Evolutionary conservation across 2,329 filamentous ascomycete genomes (phyloP), one percentile per base, ranked within the genome.

Genomic region (Zymoseptoria pseudotritici): DNA sequence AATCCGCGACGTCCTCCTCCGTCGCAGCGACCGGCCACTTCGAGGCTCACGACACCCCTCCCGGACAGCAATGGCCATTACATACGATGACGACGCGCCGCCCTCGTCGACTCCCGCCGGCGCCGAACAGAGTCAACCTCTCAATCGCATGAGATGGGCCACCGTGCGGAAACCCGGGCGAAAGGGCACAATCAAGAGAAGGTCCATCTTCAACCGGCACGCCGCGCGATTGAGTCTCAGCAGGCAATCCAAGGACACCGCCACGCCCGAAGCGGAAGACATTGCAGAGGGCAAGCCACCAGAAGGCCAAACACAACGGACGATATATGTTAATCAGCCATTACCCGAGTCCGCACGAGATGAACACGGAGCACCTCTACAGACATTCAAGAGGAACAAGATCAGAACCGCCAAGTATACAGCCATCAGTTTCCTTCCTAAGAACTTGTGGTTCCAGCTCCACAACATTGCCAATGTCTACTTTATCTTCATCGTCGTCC

Each of bases 401-500:
- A 96, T 99, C 74, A 84, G 95, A 68, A 99, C 94, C 2, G 90
- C 94, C 61, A 99, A 97, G 77, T 99, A 99, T 75, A 99, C 94
- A 7, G 88, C 95, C 8, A 76, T 99, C 64, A 96, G 90, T 61
- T 99, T 99, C 76, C 76, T 99, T 26, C 94, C 94, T 13, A 97
- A 97, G 79, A 97, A 99, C 76, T 73, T 99, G 71, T 99, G 88
- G 86, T 90, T 96, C 66, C 95, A 99, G 76, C 97, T 99, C 73
- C 93, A 99, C 77, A 97, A 97, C 72, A 88, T 99, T 70, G 94
- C 94, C 72, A 99, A 99, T 75, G 88, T 97, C 57, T 99, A 97
- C 78, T 99, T 99, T 82, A 81, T 97, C 68, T 97, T 97, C 77
- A 83, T 93, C 69, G 92, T 97, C 73, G 96, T 99, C 72, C 83